Base-by-base conservation (phyloP, 768 basidiomycete species). In the Mycena crocata region DNA sequence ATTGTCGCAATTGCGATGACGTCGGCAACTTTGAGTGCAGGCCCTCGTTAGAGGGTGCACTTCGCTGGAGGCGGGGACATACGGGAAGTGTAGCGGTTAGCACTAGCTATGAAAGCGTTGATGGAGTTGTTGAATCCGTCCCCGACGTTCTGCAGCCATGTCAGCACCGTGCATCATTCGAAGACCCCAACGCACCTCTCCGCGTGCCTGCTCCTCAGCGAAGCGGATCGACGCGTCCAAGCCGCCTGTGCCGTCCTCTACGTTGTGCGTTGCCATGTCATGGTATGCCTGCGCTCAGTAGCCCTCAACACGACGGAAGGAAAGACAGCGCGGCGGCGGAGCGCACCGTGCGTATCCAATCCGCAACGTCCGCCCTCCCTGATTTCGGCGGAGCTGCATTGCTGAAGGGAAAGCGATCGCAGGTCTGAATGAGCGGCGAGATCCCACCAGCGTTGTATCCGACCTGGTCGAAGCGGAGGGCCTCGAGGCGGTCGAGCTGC, bases 331-430 rank as follows among this genome's bases (percentile, higher is more conserved):
- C 30, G 26, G 23, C 28, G 56, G 23, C 13, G 23, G 24, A 56
- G 7, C 58, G 23, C 19, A 60, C 58, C 23, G 58, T 60, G 48
- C 58, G 58, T 19, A 49, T 60, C 58, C 58, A 60, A 12, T 60
- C 35, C 13, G 58, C 32, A 1, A 26, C 45, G 35, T 60, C 30
- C 12, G 56, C 28, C 5, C 56, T 28, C 42, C 56, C 56, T 7
- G 40, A 13, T 19, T 51, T n/a, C 5, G 12, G 5, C 10, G 32
- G 21, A n/a, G 44, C 44, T 6, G 23, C 13, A 23, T 19, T 31
- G 10, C 31, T 30, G 21, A 60, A 60, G 48, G 40, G 24, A 21
- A 50, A 50, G 35, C 49, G 26, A 13, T 60, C 24, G 15, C 58
- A 50, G 58, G 58, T 46, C 35, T 24, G 19, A 37, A 60, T 13